Percentiles rank a stretch among this genome's conserved stretches.
These are phyloP conservation scores for Glycyrrhiza uralensis DNA, from an alignment of 306 rosid genomes.

Conservation along the genomic window DNA sequence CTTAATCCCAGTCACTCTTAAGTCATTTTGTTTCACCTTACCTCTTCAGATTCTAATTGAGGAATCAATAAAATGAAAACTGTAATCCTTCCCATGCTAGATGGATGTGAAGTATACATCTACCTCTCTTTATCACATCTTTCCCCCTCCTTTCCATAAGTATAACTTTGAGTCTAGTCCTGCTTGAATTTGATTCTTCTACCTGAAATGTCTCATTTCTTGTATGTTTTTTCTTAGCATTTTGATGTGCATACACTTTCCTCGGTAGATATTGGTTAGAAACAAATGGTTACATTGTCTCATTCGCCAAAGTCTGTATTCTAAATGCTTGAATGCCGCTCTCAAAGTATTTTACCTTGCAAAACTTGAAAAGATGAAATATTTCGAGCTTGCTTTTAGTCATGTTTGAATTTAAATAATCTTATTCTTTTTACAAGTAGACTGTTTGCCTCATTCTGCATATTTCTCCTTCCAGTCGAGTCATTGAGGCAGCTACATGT, in stretches of 20 bases:
- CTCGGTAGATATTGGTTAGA: neutral
- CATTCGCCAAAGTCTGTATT: neutral
- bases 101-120: no score
- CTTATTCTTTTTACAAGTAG: neutral
- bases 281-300: neutral
- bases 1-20: neutral
- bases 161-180: neutral
- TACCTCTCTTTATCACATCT: neutral
- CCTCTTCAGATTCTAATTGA: neutral
- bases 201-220: neutral
- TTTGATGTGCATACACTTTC: neutral
- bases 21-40: neutral
- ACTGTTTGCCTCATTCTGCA: neutral
- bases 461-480: constrained; percentile 59
- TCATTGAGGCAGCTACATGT: constrained; percentile 56
- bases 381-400: neutral
- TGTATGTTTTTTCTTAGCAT: neutral
- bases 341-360: neutral
- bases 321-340: constrained; percentile 1
- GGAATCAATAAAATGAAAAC: neutral
- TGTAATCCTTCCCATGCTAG: no score
- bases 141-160: neutral
- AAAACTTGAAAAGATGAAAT: constrained; percentile 15
- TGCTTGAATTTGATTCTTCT: neutral
- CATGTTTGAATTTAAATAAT: neutral